Percentiles rank a stretch among this genome's conserved stretches.
Conservation (phyloP, 2,329 filamentous ascomycete genomes). For the Corinectria fuckeliana region DNA sequence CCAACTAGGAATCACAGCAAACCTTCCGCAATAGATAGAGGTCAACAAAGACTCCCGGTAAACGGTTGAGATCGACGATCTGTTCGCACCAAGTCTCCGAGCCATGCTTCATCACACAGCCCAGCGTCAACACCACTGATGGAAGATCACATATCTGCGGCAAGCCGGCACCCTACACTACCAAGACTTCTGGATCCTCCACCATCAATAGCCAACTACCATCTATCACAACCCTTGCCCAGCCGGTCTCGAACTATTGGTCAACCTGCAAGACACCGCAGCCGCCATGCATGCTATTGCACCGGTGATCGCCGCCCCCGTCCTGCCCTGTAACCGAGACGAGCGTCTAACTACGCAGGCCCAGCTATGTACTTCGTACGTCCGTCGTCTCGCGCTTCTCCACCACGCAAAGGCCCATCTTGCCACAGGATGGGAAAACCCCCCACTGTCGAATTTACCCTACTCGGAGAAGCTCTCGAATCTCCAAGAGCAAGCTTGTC, state of each 20-base stretch:
- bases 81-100: neutral
- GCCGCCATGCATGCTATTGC: conserved; percentile 2
- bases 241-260: neutral
- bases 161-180: neutral
- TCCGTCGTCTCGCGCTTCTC: neutral
- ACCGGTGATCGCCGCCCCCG: neutral
- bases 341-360: neutral
- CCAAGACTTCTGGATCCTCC: neutral
- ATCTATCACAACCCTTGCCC: neutral
- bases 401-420: neutral
- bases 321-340: conserved; percentile 9
- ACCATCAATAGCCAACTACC: neutral
- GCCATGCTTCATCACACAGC: neutral
- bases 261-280: conserved; percentile 2
- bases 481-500: neutral
- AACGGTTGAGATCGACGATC: neutral
- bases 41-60: neutral
- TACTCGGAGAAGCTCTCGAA: neutral
- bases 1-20: neutral
- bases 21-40: neutral
- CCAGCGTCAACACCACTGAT: neutral
- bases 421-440: neutral
- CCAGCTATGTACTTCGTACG: neutral
- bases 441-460: neutral
- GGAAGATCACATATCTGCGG: neutral